These are phyloP conservation scores for Rhodotorula diobovata DNA, from an alignment of 768 basidiomycete species.

Conservation along the genomic window DNA sequence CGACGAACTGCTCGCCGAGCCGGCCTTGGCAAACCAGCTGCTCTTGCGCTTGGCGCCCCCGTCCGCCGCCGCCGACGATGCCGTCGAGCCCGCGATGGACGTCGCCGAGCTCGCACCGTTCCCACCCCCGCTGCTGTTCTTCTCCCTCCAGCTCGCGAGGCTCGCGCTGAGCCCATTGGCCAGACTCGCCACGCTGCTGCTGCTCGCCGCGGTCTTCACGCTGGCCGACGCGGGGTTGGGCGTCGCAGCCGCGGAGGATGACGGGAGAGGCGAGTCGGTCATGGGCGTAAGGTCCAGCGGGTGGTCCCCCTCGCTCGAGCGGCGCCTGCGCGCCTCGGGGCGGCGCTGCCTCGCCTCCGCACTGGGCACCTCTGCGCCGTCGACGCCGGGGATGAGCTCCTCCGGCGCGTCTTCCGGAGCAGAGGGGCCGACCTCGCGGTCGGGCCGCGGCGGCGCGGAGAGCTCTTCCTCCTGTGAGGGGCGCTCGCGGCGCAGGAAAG, in stretches of 20 bases:
- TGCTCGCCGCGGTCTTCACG: background rate
- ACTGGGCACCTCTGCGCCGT: too few species aligned
- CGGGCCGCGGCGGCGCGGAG: conserved; percentile 16
- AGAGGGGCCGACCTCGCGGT: conserved; percentile 21
- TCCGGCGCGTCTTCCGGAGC: conserved; percentile 14
- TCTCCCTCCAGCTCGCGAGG: conserved; percentile 17
- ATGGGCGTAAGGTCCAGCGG: background rate
- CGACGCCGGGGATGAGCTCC: conserved; percentile 2
- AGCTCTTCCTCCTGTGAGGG: background rate
- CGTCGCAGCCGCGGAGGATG: background rate
- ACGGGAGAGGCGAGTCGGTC: background rate
- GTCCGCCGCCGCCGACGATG: background rate
- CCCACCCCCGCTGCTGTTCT: too few species aligned
- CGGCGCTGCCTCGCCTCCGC: background rate
- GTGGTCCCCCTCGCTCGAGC: conserved; percentile 4
- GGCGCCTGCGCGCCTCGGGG: background rate
- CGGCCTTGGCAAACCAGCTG: conserved; percentile 24
- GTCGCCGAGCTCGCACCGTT: too few species aligned
- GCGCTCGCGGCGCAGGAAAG: conserved; percentile 53
- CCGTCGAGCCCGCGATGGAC: background rate
- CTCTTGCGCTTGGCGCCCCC: conserved; percentile 1
- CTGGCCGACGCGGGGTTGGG: background rate
- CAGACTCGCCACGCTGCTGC: conserved; percentile 15
- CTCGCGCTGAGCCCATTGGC: conserved; percentile 15
- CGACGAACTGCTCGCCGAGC: background rate